These are phyloP conservation scores for Cicer cuneatum DNA, from an alignment of 306 rosid genomes.

Conservation along the genomic window DNA sequence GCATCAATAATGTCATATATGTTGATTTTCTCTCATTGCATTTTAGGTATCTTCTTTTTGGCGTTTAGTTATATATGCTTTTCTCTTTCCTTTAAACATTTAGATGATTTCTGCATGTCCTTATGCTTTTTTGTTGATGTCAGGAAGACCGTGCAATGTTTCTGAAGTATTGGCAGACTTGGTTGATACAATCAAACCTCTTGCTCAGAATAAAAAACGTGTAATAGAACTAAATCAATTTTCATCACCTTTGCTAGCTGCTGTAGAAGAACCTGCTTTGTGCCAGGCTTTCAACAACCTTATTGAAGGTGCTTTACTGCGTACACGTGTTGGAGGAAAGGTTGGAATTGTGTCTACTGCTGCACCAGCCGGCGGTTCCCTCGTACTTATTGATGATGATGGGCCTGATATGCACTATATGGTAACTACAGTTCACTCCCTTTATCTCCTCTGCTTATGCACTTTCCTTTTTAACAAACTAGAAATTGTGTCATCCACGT, in stretches of 20 bases:
- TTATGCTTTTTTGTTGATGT: slow-evolving; percentile 62
- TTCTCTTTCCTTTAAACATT: slow-evolving; percentile 20
- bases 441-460: slow-evolving; percentile 23
- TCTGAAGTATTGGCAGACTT: slow-evolving; percentile 76
- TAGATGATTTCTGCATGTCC: slow-evolving; percentile 38
- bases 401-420: slow-evolving; percentile 99
- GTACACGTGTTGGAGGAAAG: slow-evolving; percentile 86
- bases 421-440: slow-evolving; percentile 58
- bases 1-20: slow-evolving; percentile 15
- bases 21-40: slow-evolving; percentile 10
- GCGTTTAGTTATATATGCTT: slow-evolving; percentile 18
- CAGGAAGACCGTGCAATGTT: slow-evolving; percentile 96
- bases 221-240: slow-evolving; percentile 62
- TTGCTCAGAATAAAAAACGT: slow-evolving; percentile 75
- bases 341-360: slow-evolving; percentile 74
- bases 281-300: slow-evolving; percentile 96
- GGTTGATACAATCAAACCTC: slow-evolving; percentile 84
- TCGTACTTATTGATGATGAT: slow-evolving; percentile 86
- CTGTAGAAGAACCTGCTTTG: slow-evolving; percentile 87
- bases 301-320: slow-evolving; percentile 85
- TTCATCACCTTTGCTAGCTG: slow-evolving; percentile 66
- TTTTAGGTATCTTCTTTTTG: slow-evolving; percentile 25
- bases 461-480: slow-evolving; percentile 28
- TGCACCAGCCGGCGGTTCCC: slow-evolving; percentile 96
- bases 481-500: slow-evolving; percentile 27